phyloP scores from a whole-genome alignment of 2,329 filamentous ascomycete species.

The Trichoderma lentiforme region DNA sequence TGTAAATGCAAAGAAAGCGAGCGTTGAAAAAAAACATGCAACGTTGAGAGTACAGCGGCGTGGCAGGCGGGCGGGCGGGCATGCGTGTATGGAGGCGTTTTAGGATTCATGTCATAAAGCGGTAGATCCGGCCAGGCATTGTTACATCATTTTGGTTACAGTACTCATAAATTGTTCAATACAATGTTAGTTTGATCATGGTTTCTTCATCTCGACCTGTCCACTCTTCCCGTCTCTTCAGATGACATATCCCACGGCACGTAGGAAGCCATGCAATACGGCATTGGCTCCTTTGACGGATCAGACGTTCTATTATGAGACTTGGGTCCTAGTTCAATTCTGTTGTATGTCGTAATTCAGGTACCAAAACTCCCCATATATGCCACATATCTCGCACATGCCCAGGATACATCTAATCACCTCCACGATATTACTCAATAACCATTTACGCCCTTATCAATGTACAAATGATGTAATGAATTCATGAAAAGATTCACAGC shows the following conservation, averaged over 20 bases:
- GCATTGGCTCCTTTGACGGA: not conserved
- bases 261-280: not conserved
- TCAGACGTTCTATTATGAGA: fast-evolving
- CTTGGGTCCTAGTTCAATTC: not conserved
- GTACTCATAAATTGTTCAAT: not conserved
- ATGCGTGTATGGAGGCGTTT: not conserved
- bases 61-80: not conserved
- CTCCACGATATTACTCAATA: not conserved
- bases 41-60: not conserved
- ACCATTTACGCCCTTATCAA: not conserved
- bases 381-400: not conserved
- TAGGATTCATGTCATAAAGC: slow-evolving; percentile 13
- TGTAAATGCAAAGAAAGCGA: not conserved
- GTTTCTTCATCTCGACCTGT: not conserved
- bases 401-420: not conserved
- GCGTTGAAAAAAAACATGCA: not conserved
- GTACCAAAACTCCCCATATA: not conserved
- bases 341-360: not conserved
- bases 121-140: slow-evolving; percentile 7
- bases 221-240: fast-evolving
- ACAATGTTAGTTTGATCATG: not conserved
- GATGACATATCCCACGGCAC: fast-evolving
- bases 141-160: not conserved
- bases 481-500: not conserved
- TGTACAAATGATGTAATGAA: not conserved